These are phyloP conservation scores for Tylopilus plumbeoviolaceoides DNA, from an alignment of 768 basidiomycete genomes.

Conservation along the genomic window DNA sequence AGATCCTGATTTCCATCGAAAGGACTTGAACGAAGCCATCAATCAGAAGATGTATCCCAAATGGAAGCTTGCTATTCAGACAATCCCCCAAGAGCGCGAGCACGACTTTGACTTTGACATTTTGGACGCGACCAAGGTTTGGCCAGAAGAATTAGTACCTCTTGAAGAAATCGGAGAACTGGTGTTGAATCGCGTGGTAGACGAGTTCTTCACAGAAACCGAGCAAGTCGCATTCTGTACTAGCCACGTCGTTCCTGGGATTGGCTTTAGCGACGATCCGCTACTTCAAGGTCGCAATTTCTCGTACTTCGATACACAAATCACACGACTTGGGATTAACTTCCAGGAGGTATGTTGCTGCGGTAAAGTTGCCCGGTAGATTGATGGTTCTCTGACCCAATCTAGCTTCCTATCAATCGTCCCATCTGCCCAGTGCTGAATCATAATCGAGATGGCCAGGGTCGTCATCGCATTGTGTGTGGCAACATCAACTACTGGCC, in stretches of 20 bases:
- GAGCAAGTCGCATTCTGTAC: constrained; percentile 93
- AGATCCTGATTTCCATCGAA: constrained; percentile 89
- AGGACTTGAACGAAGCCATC: constrained; percentile 84
- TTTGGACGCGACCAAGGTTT: constrained; percentile 81
- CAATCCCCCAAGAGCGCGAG: constrained; percentile 64
- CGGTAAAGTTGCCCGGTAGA: neutral
- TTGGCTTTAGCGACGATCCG: constrained; percentile 73
- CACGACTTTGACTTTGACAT: constrained; percentile 86
- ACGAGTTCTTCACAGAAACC: constrained; percentile 81
- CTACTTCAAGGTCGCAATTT: constrained; percentile 84
- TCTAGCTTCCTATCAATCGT: constrained; percentile 75
- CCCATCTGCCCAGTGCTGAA: constrained; percentile 74
- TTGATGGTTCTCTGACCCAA: neutral
- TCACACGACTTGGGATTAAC: constrained; percentile 76
- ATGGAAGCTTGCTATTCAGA: constrained; percentile 70
- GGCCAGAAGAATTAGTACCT: constrained; percentile 80
- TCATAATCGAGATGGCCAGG: constrained; percentile 59
- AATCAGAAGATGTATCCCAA: constrained; percentile 63
- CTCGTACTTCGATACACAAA: constrained; percentile 83
- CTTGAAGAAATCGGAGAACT: constrained; percentile 75
- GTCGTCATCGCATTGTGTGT: constrained; percentile 54
- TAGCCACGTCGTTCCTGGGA: constrained; percentile 51
- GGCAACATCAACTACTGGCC: constrained; percentile 77
- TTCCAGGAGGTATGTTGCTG: constrained; percentile 54
- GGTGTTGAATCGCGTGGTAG: constrained; percentile 55